Base-by-base conservation (phyloP, 495 filamentous ascomycete genomes). In the Evansstolkia leycettana region DNA sequence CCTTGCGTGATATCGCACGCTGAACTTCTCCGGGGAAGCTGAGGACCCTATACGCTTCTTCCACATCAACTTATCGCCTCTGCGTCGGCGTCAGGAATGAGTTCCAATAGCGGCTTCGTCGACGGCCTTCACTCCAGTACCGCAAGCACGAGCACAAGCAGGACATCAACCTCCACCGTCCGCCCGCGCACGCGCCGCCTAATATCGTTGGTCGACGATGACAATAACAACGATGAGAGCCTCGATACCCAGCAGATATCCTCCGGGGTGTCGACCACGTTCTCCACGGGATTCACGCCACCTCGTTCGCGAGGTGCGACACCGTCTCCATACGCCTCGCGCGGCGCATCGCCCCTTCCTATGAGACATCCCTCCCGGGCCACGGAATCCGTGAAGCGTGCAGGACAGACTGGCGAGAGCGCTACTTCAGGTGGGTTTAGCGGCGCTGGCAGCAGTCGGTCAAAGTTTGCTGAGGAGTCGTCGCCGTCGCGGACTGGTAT, bases 311-410 rank as follows among this genome's bases (percentile, higher is more conserved):
- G 62, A 27, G 56, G 57, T 25, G 47, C 52, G 25, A 64, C 59
- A 23, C 61, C 61, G 10, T 67, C 64, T 16, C 62, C 65, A 12
- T 54, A 55, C 23, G 48, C 59, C 18, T 65, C 67, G 24, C 59
- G 64, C 34, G 52, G 60, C 29, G 49, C 51, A 12, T 73, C 69
- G 24, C 67, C 69, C 24, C 55, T 69, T 28, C 64, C 68, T 7
- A 60, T 54, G 51, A 62, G 49, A 41, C 57, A 63, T 33, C 62
- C 60, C 24, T 68, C 67, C 28, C 53, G 60, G 38, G 51, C 48
- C 33, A 54, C 54, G 17, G 47, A 57, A 33, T 38, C 54, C 10
- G 25, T 26, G 24, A 45, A 40, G 39, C 49, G 44, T 16, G 32
- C 32, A 28, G 26, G 36, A 26, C 36, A 43, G 15, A 52, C 48